phyloP scores from a whole-genome alignment of 2,329 filamentous ascomycete species.

The Cryphonectria parasitica region DNA sequence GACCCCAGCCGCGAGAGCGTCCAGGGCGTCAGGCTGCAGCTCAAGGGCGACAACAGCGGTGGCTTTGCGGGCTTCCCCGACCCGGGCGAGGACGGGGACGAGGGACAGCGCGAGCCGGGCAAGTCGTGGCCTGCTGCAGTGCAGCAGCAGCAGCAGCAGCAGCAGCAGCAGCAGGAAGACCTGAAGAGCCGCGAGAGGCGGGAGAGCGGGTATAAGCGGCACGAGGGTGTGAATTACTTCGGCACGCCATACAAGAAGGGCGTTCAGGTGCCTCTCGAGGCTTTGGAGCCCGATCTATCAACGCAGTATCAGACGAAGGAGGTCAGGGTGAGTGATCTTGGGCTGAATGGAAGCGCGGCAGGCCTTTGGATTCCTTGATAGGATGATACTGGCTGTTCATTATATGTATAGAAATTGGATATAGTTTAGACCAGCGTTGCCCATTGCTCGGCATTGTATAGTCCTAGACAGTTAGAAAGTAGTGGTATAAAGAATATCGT shows the following conservation, averaged over 20 bases:
- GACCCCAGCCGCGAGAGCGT: constrained; percentile 41
- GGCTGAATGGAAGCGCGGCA: constrained; percentile 31
- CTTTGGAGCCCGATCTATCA: constrained; percentile 26
- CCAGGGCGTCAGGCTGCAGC: constrained; percentile 31
- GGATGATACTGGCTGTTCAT: not conserved
- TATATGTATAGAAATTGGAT: no score
- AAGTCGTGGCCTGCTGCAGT: constrained; percentile 14
- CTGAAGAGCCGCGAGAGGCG: constrained; percentile 19
- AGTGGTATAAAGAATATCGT: not conserved
- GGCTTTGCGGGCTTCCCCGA: constrained; percentile 29
- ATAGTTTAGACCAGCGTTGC: not conserved
- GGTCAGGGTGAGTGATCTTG: constrained; percentile 30
- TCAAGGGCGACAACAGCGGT: constrained; percentile 28
- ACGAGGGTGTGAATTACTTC: constrained; percentile 30
- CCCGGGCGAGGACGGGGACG: not conserved
- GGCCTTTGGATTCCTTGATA: constrained; percentile 26
- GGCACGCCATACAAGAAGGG: constrained; percentile 30
- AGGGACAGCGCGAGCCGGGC: not conserved
- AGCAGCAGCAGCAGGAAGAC: not conserved
- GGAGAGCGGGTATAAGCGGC: constrained; percentile 20
- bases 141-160: not conserved
- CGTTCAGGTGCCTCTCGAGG: constrained; percentile 22
- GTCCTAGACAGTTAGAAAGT: not conserved
- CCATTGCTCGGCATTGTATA: not conserved
- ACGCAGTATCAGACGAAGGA: constrained; percentile 25